Base-by-base conservation (phyloP, 2,329 filamentous ascomycete species). In the Pseudogymnoascus sp. region DNA sequence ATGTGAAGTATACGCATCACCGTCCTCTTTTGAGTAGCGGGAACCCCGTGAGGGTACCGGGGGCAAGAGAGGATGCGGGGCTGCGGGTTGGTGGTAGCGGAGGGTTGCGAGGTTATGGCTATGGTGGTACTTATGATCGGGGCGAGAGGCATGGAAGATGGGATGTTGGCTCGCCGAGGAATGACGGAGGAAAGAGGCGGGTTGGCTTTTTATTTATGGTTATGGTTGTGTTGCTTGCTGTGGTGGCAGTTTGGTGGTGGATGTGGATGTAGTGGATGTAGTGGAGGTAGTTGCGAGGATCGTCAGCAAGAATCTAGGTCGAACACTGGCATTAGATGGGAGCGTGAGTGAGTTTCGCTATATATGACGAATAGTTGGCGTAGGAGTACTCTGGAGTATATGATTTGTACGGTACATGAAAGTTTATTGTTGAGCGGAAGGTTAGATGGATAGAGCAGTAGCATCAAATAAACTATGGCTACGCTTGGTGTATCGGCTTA, bases 401-500 rank as follows among this genome's bases (percentile, higher is more conserved):
- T 36, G 33, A 36, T 18, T 18, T 36, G 12, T 36, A 12, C 33
- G 9, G 33, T 12, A 18, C 18, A 12, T 36, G 11, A 11, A 11
- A 36, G 33, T 36, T 12, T 36, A 36, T 18, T 36, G 33, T 36
- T 36, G 33, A 11, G 11, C 8, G 33, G 33, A 36, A 8, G 28
- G 28, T 36, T 12, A 12, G 11, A 11, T 36, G 33, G 11, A 36
- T 12, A 36, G 33, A 36, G 33, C 12, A 36, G 28, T 30, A 30
- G 28, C 28, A 68, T 66, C 0, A 64, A 65, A 2, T 65, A 64
- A 35, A 66, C 64, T 12, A 35, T 72, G 62, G 8, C 28, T 3
- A 30, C 8, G 28, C 28, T 8, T 8, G 8, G 28, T 30, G 28
- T 8, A 8, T 30, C 28, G 6, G 28, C 28, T 18, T 18, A 18